Base-by-base conservation (phyloP, 371 early-diverging fungal species). In the Apophysomyces trapeziformis region DNA sequence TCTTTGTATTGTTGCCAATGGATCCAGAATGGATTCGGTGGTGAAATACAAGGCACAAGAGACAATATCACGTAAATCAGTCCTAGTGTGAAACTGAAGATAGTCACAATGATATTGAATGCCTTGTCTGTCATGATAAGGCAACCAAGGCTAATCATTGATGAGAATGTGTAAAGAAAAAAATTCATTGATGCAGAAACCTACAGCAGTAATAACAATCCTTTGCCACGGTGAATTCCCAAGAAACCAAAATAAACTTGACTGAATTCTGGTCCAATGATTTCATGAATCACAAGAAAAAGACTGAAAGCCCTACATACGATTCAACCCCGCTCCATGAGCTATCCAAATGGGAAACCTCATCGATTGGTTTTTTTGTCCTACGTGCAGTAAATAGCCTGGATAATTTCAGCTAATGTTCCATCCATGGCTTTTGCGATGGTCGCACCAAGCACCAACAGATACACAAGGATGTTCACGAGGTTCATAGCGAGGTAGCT, bases 321-420 rank as follows among this genome's bases (percentile, higher is more conserved):
- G 32, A 26, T 26, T 1, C 32, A 26, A 26, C 2, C 32, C 32
- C 32, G 1, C 32, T 1, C 32, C 3, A 26, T 26, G 32, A 26
- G 32, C 35, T 32, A 16, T 16, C 18, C 36, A 11, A 46, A 13
- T 44, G 16, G 60, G 14, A 26, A 39, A 11, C 5, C 1, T 37
- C 41, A 5, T 13, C 5, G 41, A 41, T 41, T 11, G 13, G 13
- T 11, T 13, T 13, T 12, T 12, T 1, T 41, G 18, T 57, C 71
- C 76, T 73, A 72, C 82, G 64, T 69, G 69, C 77, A 72, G 66
- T 81, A 78, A 45, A 81, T 72, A 16, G 70, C 47, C 64, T 75
- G 72, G 5, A 81, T 70, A 18, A 78, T 81, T 32, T 78, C 77
- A 6, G 70, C 70, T 16, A 81, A 47, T 16, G 70, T 66, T 3